Evolutionary conservation across 2,329 filamentous ascomycete genomes (phyloP), one percentile per base, ranked within the genome.

Genomic region (Calonectria pauciramosa): DNA sequence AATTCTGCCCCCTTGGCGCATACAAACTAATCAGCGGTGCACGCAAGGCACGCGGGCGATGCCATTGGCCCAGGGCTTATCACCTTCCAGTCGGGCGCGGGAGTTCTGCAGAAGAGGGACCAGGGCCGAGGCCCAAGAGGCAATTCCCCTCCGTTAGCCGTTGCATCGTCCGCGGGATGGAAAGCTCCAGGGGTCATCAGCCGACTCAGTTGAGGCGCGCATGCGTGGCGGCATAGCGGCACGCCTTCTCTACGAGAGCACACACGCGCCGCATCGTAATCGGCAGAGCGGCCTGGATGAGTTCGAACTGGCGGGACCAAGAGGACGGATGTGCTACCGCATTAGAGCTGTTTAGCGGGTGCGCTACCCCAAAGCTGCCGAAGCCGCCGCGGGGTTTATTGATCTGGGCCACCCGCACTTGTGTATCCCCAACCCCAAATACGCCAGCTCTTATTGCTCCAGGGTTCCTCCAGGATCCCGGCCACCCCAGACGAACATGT

Each of bases 321-420:
- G 34, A 41, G 23, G 32, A 60, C 56, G 56, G 56, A 60, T 38
- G 34, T 60, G 56, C 56, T 60, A 41, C 56, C 56, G 56, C 36
- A 41, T 60, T 60, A 34, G 56, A 60, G 34, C n/a, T 38, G 34
- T 60, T 41, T 36, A 60, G 44, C 56, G 56, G 56, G 56, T 60
- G 56, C 54, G 32, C 54, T 32, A 59, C 32, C 20, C 32, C 54
- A 36, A 59, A 59, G 23, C 32, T n/a, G 13, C 30, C 32, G 41
- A 26, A 34, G 56, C n/a, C 56, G 34, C 34, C 56, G 34, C 34
- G 34, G 56, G 56, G 30, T 41, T 60, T 60, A 60, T 60, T 41
- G 34, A 23, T 38, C 32, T 41, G 23, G 34, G 56, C 32, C 56
- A 18, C 34, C 56, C 23, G 23, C 56, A 28, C 51, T 34, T n/a